A percentile compares a stretch with the other conserved stretches of the same genome.
Evolutionary conservation across 257 asterid species (phyloP).

Genomic region (Verbena officinalis): DNA sequence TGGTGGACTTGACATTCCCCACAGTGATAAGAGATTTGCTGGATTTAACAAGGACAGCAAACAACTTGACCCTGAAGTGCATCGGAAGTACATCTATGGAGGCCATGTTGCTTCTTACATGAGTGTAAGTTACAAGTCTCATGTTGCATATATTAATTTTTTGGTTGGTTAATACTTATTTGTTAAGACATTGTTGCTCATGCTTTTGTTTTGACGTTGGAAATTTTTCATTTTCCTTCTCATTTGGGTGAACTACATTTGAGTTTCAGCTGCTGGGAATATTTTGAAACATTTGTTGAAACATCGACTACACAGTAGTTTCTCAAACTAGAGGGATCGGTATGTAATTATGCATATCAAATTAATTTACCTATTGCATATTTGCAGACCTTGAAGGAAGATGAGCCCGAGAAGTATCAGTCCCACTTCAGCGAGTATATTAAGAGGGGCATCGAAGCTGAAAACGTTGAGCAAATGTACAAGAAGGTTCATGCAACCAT

Average conservation of each 20-base stretch:
- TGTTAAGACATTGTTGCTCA: background rate
- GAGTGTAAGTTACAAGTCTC: slow-evolving; percentile 62
- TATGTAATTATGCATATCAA: too few species aligned
- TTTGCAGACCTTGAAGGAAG: slow-evolving; percentile 61
- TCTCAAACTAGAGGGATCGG: too few species aligned
- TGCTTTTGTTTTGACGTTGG: background rate
- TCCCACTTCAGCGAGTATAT: slow-evolving; percentile 65
- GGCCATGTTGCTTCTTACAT: slow-evolving; percentile 81
- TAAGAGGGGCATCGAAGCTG: slow-evolving; percentile 54
- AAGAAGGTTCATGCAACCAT: slow-evolving; percentile 82
- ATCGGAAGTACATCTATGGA: slow-evolving; percentile 79
- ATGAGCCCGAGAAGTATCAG: slow-evolving; percentile 78
- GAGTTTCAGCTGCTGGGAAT: too few species aligned
- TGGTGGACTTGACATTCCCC: slow-evolving; percentile 88
- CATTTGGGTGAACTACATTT: too few species aligned
- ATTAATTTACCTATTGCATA: background rate
- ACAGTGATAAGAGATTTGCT: slow-evolving; percentile 86
- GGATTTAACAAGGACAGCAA: slow-evolving; percentile 73
- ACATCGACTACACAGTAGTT: too few species aligned
- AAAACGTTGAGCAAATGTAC: slow-evolving; percentile 56
- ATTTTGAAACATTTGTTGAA: too few species aligned
- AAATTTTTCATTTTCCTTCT: background rate
- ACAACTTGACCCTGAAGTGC: slow-evolving; percentile 76
- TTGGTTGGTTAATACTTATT: background rate
- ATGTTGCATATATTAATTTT: background rate